Evolutionary conservation across 768 basidiomycete species (phyloP).

Genomic region (Melanogaster broomeanus): DNA sequence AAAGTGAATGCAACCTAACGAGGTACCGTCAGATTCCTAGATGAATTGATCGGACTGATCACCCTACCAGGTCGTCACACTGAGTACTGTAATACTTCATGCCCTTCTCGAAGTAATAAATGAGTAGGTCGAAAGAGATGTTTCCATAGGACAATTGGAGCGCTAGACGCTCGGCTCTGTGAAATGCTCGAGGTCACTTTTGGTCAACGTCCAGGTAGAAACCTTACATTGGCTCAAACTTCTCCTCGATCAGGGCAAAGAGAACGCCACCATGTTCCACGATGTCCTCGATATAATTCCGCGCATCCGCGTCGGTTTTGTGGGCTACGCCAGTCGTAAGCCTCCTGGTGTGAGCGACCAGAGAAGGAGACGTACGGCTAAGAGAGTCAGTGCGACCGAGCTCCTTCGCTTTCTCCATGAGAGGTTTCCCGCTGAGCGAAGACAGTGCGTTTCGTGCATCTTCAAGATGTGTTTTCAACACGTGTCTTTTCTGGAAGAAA

Average conservation of each 20-base stretch:
- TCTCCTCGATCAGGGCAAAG: constrained; percentile 4
- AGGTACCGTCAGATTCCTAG: background rate
- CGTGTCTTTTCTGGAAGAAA: constrained; percentile 2
- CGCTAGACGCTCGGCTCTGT: constrained; percentile 11
- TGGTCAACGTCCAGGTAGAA: background rate
- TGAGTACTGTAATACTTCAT: background rate
- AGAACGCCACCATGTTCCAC: constrained; percentile 14
- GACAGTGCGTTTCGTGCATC: background rate
- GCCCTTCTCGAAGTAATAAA: constrained; percentile 9
- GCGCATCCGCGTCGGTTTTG: constrained; percentile 1
- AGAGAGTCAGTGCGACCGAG: background rate
- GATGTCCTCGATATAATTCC: constrained; percentile 3
- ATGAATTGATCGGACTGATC: background rate
- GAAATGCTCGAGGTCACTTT: background rate
- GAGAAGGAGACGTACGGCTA: background rate
- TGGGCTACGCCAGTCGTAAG: background rate
- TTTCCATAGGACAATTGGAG: constrained; percentile 15
- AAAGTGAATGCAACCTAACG: constrained; percentile 1
- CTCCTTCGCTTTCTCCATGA: constrained; percentile 1
- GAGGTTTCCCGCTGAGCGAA: background rate
- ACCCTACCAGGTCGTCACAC: background rate
- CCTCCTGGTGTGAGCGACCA: background rate
- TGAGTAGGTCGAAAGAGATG: constrained; percentile 17
- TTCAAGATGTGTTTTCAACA: constrained; percentile 2
- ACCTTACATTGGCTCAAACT: constrained; percentile 18